Evolutionary conservation across 257 asterid species (phyloP).

Genomic region (Nicotiana undulata): DNA sequence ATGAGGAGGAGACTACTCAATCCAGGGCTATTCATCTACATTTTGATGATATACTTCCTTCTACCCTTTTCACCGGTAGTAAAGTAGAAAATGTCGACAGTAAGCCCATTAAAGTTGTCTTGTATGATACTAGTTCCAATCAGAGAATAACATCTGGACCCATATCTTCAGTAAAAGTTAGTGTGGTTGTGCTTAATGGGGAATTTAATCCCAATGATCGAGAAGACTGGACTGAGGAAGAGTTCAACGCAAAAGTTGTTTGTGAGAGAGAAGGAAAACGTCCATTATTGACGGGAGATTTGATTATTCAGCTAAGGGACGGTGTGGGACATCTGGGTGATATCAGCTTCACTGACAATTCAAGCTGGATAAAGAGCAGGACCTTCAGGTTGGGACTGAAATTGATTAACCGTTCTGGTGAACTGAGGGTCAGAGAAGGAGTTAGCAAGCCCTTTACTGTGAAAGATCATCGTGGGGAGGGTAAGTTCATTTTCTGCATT

Average conservation of each 20-base stretch:
- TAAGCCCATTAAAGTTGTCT: conserved; percentile 26
- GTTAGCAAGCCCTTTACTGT: conserved; percentile 65
- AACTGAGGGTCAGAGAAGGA: conserved; percentile 55
- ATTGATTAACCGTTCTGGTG: conserved; percentile 19
- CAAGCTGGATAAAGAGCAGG: conserved; percentile 86
- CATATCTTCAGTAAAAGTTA: conserved; percentile 43
- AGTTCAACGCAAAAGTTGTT: conserved; percentile 36
- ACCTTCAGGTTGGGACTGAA: conserved; percentile 65
- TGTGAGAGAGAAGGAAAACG: conserved; percentile 73
- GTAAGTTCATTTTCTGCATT: conserved; percentile 36
- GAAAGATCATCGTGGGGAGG: conserved; percentile 88
- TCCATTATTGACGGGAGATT: conserved; percentile 69
- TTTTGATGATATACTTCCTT: conserved; percentile 36
- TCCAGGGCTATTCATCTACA: conserved; percentile 44
- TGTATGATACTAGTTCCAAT: conserved; percentile 38
- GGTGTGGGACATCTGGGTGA: conserved; percentile 70
- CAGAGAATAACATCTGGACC: conserved; percentile 43
- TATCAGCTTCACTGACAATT: conserved; percentile 70
- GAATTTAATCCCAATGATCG: conserved; percentile 53
- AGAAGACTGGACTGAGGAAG: conserved; percentile 59
- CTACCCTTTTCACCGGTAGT: conserved; percentile 52
- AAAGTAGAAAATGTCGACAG: conserved; percentile 31
- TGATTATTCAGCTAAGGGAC: conserved; percentile 33
- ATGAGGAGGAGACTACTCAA: conserved; percentile 25
- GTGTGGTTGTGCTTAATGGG: conserved; percentile 62